These are phyloP conservation scores for Durio zibethinus DNA, from an alignment of 345 rosid species.

Conservation along the genomic window DNA sequence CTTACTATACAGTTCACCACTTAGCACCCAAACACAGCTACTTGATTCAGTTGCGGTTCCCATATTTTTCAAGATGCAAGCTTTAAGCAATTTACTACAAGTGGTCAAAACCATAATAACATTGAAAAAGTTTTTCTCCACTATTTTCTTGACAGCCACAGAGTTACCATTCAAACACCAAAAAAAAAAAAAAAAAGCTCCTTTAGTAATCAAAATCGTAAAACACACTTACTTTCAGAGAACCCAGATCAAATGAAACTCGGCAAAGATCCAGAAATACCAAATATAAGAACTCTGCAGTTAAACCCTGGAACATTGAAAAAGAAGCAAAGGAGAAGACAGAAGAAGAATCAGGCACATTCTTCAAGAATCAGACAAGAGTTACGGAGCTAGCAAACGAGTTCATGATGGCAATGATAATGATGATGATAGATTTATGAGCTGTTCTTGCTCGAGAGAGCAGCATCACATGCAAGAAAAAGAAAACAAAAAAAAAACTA, in stretches of 20 bases:
- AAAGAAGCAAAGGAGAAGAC: background rate
- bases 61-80: background rate
- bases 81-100: background rate
- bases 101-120: background rate
- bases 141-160: constrained; percentile 5
- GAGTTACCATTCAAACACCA: background rate
- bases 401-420: constrained; percentile 13
- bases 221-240: constrained; percentile 9
- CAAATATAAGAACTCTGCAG: background rate
- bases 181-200: background rate
- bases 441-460: constrained; percentile 42
- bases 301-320: background rate
- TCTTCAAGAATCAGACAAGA: background rate
- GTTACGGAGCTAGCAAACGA: background rate
- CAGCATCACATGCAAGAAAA: constrained; percentile 43
- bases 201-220: background rate
- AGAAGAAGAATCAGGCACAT: constrained; percentile 3
- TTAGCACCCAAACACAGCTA: background rate
- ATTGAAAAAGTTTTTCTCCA: background rate
- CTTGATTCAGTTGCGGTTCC: background rate
- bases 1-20: background rate
- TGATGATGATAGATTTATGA: constrained; percentile 28
- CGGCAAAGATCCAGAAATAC: background rate
- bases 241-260: background rate
- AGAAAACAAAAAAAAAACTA: background rate